phyloP scores from a whole-genome alignment of 306 rosid species.

The Dalbergia cultrata region DNA sequence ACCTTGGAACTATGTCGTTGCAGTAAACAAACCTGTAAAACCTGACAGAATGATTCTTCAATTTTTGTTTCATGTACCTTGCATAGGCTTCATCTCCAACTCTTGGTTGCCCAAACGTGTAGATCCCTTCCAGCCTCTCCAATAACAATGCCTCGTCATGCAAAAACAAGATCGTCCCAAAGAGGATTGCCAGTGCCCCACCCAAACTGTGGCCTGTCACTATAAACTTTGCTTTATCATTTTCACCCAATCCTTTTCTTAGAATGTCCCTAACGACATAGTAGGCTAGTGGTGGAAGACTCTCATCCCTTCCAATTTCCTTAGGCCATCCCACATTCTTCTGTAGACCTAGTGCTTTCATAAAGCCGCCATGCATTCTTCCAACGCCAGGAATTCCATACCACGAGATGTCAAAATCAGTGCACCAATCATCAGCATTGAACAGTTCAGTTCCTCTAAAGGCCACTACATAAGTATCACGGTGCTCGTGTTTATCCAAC shows the following conservation, averaged over 20 bases:
- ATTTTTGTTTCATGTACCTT: slow-evolving; percentile 53
- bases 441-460: slow-evolving; percentile 76
- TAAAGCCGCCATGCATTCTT: slow-evolving; percentile 72
- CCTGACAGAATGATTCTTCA: slow-evolving; percentile 46
- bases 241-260: slow-evolving; percentile 25
- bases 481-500: slow-evolving; percentile 48
- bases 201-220: slow-evolving; percentile 68
- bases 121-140: slow-evolving; percentile 68
- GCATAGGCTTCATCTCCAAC: slow-evolving; percentile 63
- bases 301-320: neutral
- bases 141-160: slow-evolving; percentile 60
- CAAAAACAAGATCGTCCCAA: slow-evolving; percentile 53
- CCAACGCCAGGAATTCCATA: slow-evolving; percentile 53
- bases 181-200: slow-evolving; percentile 62
- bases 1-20: slow-evolving; percentile 67
- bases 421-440: slow-evolving; percentile 71
- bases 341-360: slow-evolving; percentile 71
- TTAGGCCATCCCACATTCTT: slow-evolving; percentile 57
- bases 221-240: slow-evolving; percentile 48
- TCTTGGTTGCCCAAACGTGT: slow-evolving; percentile 83
- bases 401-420: slow-evolving; percentile 73
- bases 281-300: slow-evolving; percentile 49
- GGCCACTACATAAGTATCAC: slow-evolving; percentile 61
- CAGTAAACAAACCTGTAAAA: slow-evolving; percentile 67
- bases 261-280: slow-evolving; percentile 53